Conservation (phyloP, 2,329 filamentous ascomycete species). For the Colletotrichum spinosum region DNA sequence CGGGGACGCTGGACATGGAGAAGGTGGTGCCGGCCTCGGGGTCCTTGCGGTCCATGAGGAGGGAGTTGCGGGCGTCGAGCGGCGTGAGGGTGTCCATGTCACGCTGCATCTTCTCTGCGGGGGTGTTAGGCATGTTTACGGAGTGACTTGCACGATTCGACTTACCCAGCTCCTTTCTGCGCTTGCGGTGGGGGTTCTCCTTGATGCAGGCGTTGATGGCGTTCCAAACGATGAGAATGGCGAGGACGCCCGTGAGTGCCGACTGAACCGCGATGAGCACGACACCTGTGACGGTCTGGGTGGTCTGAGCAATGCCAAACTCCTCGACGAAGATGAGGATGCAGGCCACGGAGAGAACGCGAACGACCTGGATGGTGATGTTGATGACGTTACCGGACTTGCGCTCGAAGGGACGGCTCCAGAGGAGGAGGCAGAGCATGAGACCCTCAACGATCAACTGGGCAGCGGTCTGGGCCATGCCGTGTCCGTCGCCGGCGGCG, state of each 20-base stretch:
- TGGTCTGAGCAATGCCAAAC: constrained; percentile 88
- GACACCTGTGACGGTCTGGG: constrained; percentile 93
- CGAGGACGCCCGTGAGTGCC: constrained; percentile 82
- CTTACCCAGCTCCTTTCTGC: constrained; percentile 90
- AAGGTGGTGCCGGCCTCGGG: constrained; percentile 54
- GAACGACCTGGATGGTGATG: constrained; percentile 88
- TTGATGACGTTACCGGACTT: constrained; percentile 94
- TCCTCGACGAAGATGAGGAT: constrained; percentile 95
- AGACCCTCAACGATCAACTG: constrained; percentile 85
- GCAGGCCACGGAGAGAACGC: constrained; percentile 88
- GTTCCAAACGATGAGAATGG: constrained; percentile 90
- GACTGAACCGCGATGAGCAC: constrained; percentile 93
- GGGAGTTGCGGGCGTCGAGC: constrained; percentile 86
- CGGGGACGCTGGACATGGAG: constrained; percentile 50
- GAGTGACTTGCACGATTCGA: constrained; percentile 26
- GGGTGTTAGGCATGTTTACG: constrained; percentile 42
- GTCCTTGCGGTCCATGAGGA: constrained; percentile 73
- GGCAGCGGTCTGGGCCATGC: constrained; percentile 81
- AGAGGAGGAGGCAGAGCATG: constrained; percentile 83
- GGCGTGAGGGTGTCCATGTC: constrained; percentile 87
- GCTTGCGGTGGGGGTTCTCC: constrained; percentile 90
- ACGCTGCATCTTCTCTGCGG: constrained; percentile 77
- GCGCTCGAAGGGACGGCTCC: constrained; percentile 87
- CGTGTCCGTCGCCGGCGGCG: constrained; percentile 86
- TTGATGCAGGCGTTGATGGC: constrained; percentile 85